Evolutionary conservation across 805 yeast genomes (phyloP), one percentile per base, ranked within the genome.

Genomic region (Blastobotrys americana): DNA sequence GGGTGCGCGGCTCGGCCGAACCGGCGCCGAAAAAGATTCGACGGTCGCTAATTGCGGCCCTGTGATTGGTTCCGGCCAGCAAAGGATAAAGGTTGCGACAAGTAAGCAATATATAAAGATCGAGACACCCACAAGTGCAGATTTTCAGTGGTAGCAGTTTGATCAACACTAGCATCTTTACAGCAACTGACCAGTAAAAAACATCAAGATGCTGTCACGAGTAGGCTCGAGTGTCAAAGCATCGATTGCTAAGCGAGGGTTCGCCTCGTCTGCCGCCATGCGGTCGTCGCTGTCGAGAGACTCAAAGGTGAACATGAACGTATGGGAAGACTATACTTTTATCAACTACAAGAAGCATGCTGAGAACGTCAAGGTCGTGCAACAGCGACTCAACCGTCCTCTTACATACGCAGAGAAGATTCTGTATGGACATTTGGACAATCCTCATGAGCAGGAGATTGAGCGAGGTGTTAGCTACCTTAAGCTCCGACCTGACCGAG

Each of bases 401-500:
- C 76, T 90, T 60, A 90, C 97, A 43, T 81, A 86, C 62, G 97
- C 96, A 52, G 97, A 90, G 74, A 90, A 90, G 74, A 78, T 90
- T 55, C 74, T 90, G 55, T 93, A 90, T 71, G 90, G 96, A 54
- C 97, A 90, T 72, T 77, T 90, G 66, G 96, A 84, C 62, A 78
- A 90, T 61, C 97, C 97, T 51, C 89, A 84, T 58, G 88, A 78
- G 55, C 87, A 87, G 69, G 81, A 83, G 53, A 78, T 84, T 57
- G 77, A 70, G 68, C 82, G 97, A 67, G 97, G 97, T 64, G 77
- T 79, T 46, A 82, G 93, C 41, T 90, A 90, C 72, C 76, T 89
- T 68, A 90, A 90, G 71, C 77, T 90, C 65, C 82, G 95, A 71
- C 97, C 97, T 45, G 97, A 89, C 68, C 80, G 97, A 68, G 97